Evolutionary conservation across 2,329 filamentous ascomycete genomes (phyloP), one percentile per base, ranked within the genome.

Genomic region (Clarireedia hainanense): DNA sequence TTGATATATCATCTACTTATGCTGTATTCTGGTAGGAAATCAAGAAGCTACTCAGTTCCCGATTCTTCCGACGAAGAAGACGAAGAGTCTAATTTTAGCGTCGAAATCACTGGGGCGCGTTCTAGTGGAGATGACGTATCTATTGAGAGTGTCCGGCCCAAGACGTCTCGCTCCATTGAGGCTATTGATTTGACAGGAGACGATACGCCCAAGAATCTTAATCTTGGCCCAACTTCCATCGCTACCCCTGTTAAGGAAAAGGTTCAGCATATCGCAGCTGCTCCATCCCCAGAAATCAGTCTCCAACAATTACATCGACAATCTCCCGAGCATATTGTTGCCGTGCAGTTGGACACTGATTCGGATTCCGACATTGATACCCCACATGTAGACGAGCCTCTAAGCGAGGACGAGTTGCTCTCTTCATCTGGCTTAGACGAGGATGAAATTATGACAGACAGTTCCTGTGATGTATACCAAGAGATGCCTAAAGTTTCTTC

Each of bases 121-220:
- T 66, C 62, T 23, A 67, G 67, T 36, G 61, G 62, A 15, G 62
- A 66, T 51, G 62, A 57, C 49, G 56, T 60, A 6, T 65, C 64
- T n/a, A 61, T 67, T 30, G 58, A 64, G 52, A 62, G 37, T 20
- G 50, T 57, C 23, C 49, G 56, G 47, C 46, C 50, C 39, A 64
- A 65, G 50, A 43, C 54, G 17, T 60, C 61, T n/a, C 49, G 60
- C 20, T 47, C 57, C 26, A 52, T 60, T 34, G 55, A 62, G 37
- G 46, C 62, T 12, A 68, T 68, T 27, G 67, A 68, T 50, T 60
- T 67, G 36, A 69, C 67, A n/a, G 43, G 60, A 48, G 61, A 68
- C 45, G 67, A 69, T 39, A 63, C 60, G 57, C 61, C 48, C 40
- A 47, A 6, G 40, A 52, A 6, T 43, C 56, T 39, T 24, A 43